phyloP scores from a whole-genome alignment of 1,284 basidiomycete genomes.

The Wolfiporia cocos region DNA sequence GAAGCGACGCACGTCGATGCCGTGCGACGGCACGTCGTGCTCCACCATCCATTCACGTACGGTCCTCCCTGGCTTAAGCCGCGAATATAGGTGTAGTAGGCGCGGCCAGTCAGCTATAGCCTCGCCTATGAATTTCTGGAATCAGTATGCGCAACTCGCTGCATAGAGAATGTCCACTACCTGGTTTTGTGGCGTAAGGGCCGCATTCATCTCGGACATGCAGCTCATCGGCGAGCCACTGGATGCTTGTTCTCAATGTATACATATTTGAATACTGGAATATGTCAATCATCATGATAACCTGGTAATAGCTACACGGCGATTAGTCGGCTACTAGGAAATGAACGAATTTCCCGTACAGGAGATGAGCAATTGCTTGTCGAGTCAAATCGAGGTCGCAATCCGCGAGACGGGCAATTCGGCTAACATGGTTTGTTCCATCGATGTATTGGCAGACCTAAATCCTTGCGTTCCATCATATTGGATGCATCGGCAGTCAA shows the following conservation, averaged over 20 bases:
- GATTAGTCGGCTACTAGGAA: not conserved
- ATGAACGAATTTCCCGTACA: too few species aligned
- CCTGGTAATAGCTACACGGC: slow-evolving; percentile 83
- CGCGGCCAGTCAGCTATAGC: slow-evolving; percentile 75
- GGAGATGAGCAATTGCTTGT: slow-evolving; percentile 86
- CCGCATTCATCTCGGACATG: slow-evolving; percentile 88
- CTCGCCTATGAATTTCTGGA: slow-evolving; percentile 43
- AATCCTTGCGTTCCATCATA: not conserved
- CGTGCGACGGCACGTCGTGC: slow-evolving; percentile 63
- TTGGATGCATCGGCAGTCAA: not conserved
- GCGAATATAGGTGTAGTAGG: slow-evolving; percentile 81
- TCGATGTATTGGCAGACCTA: slow-evolving; percentile 81
- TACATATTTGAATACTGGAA: slow-evolving; percentile 99
- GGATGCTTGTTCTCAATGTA: slow-evolving; percentile 77
- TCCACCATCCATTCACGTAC: slow-evolving; percentile 88
- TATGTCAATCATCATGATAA: slow-evolving; percentile 93
- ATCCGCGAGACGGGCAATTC: slow-evolving; percentile 89
- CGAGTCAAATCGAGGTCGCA: slow-evolving; percentile 83
- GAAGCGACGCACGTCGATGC: slow-evolving; percentile 90
- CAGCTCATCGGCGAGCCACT: slow-evolving; percentile 78
- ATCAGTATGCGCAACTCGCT: too few species aligned
- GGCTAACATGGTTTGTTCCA: slow-evolving; percentile 86
- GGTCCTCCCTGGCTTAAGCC: slow-evolving; percentile 80
- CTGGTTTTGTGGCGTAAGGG: slow-evolving; percentile 78
- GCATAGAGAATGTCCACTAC: too few species aligned